Evolutionary conservation across 805 yeast genomes (phyloP), one percentile per base, ranked within the genome.

Genomic region (Hagleromyces aurorensis): DNA sequence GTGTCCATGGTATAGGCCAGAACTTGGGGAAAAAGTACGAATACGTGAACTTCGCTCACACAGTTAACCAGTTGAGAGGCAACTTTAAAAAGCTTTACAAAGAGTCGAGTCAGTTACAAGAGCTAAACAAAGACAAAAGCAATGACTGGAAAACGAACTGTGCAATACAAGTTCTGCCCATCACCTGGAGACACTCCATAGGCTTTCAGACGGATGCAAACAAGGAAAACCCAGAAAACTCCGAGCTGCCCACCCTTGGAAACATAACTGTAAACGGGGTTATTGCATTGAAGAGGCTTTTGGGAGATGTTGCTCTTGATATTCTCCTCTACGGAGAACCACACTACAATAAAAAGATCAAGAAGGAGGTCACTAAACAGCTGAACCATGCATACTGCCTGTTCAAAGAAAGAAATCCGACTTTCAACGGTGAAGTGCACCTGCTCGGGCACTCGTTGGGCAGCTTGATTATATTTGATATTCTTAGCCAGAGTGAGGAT

Each of bases 1-100:
- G 96, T 49, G 72, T 89, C 16, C 98, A 89, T 59, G 98, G 98
- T 0, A 83, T 89, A 37, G 98, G 97, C 2, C 98, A 89, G 56
- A 72, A 77, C 11, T 61, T 91, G 29, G 93, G 95, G 2, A 65
- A 75, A 25, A 72, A 72, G 46, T 75, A 79, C 48, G 87, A 86
- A 43, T 75, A 79, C 29, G 78, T 89, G 15, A 84, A 84, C 55
- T 91, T 89, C 60, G 76, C 85, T 6, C 94, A 86, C 50, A 86
- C 86, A 20, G 72, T 85, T 19, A 82, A 80, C 44, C 65, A 69
- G 18, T 54, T 87, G 38, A 59, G 86, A 36, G 60, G 65, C 30
- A 69, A 75, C 26, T 62, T 81, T 62, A 75, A 69, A 40, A 53
- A 56, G 4, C 62, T 75, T 4, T 70, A 65, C 36, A 47, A 57